Evolutionary conservation across 2,329 filamentous ascomycete genomes (phyloP), one percentile per base, ranked within the genome.

Genomic region (Diaporthe sp.): DNA sequence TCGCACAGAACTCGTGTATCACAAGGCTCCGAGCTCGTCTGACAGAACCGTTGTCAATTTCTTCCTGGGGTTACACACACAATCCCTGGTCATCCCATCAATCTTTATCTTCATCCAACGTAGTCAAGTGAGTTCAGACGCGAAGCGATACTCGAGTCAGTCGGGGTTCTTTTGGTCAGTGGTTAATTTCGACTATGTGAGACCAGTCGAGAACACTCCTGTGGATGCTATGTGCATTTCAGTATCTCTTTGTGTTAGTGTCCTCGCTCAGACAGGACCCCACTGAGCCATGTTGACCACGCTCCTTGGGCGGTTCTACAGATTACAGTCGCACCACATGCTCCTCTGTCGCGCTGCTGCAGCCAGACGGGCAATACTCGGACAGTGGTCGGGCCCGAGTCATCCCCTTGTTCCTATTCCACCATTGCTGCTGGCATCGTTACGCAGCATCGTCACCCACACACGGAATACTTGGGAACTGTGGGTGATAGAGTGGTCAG

Each of bases 11-110:
- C 15, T 33, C 60, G 12, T 28, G 42, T 35, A 33, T n/a, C 42
- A 66, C 60, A 47, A 66, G 60, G 60, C 42, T 66, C 60, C 28
- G 19, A 42, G n/a, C 40, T 42, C 28, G 60, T 66, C 60, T 66
- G 60, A 66, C 60, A 47, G 40, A 25, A 25, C 28, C 22, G 28
- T 66, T 47, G 7, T 30, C 25, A 7, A 50, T 64, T 42, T 45
- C 3, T 45, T 17, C n/a, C 60, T 13, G 40, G 35, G 17, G 42
- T 66, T 47, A 64, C 58, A 64, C 4, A 17, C 15, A 45, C 58
- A 64, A 45, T 22, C 58, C 12, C 15, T 12, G n/a, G 38, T 28
- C 38, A 10, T 64, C 58, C 45, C 38, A 25, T n/a, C n/a, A n/a
- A n/a, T n/a, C n/a, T n/a, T n/a, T n/a, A n/a, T 30, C 38, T 19